phyloP scores from a whole-genome alignment of 2,329 filamentous ascomycete species.

The Venturiaceae sp. region DNA sequence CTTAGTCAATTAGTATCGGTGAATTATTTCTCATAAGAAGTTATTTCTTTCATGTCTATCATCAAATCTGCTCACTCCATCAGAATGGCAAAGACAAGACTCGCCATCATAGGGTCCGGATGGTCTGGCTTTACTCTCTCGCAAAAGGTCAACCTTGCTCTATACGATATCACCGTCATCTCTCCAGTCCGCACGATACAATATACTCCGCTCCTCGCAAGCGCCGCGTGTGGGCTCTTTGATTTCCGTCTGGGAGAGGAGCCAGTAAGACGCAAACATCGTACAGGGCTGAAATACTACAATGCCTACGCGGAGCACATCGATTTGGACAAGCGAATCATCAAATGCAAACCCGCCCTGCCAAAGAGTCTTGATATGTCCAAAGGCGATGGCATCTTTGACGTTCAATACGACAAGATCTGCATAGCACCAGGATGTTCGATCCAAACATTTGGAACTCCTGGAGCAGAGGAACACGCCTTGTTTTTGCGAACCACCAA shows the following conservation, averaged over 20 bases:
- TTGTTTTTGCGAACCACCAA: constrained; percentile 27
- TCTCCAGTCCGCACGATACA: constrained; percentile 32
- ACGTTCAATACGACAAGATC: constrained; percentile 31
- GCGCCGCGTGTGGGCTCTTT: constrained; percentile 34
- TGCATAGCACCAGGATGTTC: constrained; percentile 32
- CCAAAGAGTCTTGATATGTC: constrained; percentile 12
- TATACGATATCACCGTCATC: constrained; percentile 30
- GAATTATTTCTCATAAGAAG: too few species aligned
- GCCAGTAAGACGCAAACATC: constrained; percentile 26
- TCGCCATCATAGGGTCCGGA: constrained; percentile 29
- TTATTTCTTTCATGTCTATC: neutral
- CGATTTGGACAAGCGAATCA: constrained; percentile 23
- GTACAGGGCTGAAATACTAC: constrained; percentile 18
- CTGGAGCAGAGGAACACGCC: constrained; percentile 28
- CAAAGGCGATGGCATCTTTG: constrained; percentile 19
- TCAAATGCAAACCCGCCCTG: constrained; percentile 27
- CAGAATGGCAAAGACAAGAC: constrained; percentile 5
- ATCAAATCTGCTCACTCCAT: neutral
- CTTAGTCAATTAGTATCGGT: too few species aligned
- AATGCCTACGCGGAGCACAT: constrained; percentile 30
- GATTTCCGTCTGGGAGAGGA: constrained; percentile 36
- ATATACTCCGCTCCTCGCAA: constrained; percentile 32
- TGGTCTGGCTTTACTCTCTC: constrained; percentile 31
- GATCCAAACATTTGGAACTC: constrained; percentile 28
- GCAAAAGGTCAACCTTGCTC: constrained; percentile 23